These are phyloP conservation scores for Ceratobasidium theobromae DNA, from an alignment of 1,284 basidiomycete genomes.

Conservation along the genomic window DNA sequence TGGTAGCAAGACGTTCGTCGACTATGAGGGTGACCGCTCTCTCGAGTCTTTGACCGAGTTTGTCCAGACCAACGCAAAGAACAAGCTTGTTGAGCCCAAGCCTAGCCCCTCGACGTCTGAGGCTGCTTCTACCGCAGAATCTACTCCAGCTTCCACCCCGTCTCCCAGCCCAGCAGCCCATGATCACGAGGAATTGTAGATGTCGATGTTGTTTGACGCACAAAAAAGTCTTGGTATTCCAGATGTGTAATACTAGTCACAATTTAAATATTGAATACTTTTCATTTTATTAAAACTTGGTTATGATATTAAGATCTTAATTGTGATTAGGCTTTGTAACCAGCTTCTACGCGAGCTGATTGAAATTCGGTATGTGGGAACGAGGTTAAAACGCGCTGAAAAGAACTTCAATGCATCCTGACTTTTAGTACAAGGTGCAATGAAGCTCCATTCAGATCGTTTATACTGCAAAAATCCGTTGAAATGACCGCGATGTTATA, in stretches of 20 bases:
- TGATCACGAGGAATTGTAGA: conserved; percentile 32
- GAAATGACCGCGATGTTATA: too few species aligned
- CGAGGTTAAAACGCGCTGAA: too few species aligned
- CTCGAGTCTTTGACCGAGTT: conserved; percentile 84
- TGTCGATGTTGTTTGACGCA: background rate
- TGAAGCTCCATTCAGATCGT: too few species aligned
- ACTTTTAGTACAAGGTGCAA: too few species aligned
- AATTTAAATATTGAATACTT: conserved; percentile 21
- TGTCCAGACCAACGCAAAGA: conserved; percentile 78
- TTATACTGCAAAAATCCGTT: too few species aligned
- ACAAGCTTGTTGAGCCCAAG: conserved; percentile 49
- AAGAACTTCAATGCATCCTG: too few species aligned
- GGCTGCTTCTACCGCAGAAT: conserved; percentile 11
- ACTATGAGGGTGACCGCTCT: conserved; percentile 90
- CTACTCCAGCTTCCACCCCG: conserved; percentile 30
- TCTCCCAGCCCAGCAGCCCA: background rate
- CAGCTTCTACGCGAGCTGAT: too few species aligned
- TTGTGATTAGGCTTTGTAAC: too few species aligned
- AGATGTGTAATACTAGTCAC: conserved; percentile 21
- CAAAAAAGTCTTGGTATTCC: conserved; percentile 7
- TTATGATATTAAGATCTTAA: background rate
- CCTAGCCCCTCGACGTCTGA: conserved; percentile 3
- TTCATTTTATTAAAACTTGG: background rate
- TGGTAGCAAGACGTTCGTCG: conserved; percentile 81
- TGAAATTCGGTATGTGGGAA: too few species aligned